Evolutionary conservation across 2,329 filamentous ascomycete species (phyloP).

Genomic region (Sporothrix curviconia): DNA sequence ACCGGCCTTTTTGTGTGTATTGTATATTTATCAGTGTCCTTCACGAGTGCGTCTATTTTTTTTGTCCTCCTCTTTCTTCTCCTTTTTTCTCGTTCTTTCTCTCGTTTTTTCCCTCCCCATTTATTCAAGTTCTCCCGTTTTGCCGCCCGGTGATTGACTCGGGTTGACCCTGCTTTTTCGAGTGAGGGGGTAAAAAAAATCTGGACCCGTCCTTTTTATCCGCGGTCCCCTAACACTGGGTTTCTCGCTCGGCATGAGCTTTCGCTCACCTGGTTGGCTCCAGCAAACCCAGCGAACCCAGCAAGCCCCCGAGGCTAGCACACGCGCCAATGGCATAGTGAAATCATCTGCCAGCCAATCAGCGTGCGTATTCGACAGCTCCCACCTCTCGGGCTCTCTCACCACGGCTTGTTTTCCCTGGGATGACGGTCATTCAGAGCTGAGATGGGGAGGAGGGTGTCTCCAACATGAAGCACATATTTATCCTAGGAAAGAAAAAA

Average conservation of each 20-base stretch:
- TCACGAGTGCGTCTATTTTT: no score
- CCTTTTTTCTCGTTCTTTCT: neutral
- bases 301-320: neutral
- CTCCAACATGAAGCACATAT: no score
- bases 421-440: no score
- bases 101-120: neutral
- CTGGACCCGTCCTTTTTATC: no score
- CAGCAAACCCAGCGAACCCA: neutral
- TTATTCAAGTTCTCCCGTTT: neutral
- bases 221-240: neutral
- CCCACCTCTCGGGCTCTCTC: neutral
- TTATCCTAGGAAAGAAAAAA: no score
- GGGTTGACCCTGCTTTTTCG: neutral
- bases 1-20: neutral
- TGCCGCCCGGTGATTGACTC: neutral
- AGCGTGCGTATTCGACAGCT: neutral
- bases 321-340: constrained; percentile 2
- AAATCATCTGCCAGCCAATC: neutral
- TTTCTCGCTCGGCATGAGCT: neutral
- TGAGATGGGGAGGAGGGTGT: no score
- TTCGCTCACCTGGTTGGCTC: constrained; percentile 9
- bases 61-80: neutral
- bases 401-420: neutral
- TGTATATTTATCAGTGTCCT: no score
- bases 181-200: no score